These are phyloP conservation scores for Trifolium pratense DNA, from an alignment of 306 rosid genomes.

Conservation along the genomic window DNA sequence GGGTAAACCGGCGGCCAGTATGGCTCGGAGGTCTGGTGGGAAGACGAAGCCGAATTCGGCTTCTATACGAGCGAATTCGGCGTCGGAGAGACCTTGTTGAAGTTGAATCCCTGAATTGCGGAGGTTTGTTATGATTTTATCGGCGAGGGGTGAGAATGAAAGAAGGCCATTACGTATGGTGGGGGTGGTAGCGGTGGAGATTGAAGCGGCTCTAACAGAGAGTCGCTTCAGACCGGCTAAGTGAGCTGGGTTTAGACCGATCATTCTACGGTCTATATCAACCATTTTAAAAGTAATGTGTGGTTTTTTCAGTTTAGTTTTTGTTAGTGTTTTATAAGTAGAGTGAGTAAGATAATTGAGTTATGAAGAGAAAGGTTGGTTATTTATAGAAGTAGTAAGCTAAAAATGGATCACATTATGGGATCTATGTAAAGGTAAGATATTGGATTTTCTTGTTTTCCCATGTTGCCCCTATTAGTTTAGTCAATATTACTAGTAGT, in stretches of 20 bases:
- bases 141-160: conserved; percentile 72
- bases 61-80: conserved; percentile 80
- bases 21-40: conserved; percentile 81
- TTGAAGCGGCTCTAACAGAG: conserved; percentile 84
- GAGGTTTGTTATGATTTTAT: conserved; percentile 63
- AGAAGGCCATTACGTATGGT: conserved; percentile 65
- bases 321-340: background rate
- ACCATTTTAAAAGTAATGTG: conserved; percentile 56
- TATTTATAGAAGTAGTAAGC: conserved; percentile 51
- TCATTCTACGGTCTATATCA: conserved; percentile 87
- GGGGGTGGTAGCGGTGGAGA: conserved; percentile 52
- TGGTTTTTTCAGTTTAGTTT: background rate
- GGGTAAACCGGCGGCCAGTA: conserved; percentile 75
- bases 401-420: conserved; percentile 38
- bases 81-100: conserved; percentile 70
- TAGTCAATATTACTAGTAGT: background rate
- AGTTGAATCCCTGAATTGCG: conserved; percentile 64
- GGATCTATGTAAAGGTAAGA: conserved; percentile 25
- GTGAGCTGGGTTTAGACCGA: conserved; percentile 91
- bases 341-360: background rate
- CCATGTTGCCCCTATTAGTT: conserved; percentile 36
- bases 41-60: conserved; percentile 82
- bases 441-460: background rate
- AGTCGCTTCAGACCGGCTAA: conserved; percentile 87
- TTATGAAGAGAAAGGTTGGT: too few species aligned